Base-by-base conservation (phyloP, 2,329 filamentous ascomycete genomes). In the Myriosclerotinia scirpicola region DNA sequence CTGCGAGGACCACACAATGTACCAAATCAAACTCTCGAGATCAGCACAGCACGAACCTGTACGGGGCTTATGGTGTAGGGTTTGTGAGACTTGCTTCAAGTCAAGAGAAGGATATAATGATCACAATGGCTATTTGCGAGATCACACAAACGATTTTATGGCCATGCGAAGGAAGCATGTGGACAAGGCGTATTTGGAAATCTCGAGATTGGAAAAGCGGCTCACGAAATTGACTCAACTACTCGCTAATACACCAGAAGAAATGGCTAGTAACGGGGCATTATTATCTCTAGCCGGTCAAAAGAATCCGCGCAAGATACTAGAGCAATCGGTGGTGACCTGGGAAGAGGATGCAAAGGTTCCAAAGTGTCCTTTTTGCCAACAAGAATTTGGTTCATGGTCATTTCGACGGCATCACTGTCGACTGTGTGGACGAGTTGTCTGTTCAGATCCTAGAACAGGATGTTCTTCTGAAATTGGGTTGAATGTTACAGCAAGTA, bases 1-100 rank as follows among this genome's bases (percentile, higher is more conserved):
- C 76, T 99, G 95, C 78, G 95, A 98, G 75, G 91, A 94, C 73
- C 95, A 99, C 77, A 98, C 95, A 63, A 97, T 99, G 93, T 99
- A 98, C 76, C 94, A 99, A 80, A 98, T 98, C 91, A 97, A 96
- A 81, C 83, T 99, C 14, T 97, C 93, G 11, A 84, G 93, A 65
- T 90, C 93, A 40, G 95, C 95, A 5, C 85, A 89, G 67, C 92
- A 97, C 78, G 95, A 99, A 70, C 94, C 95, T 0, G 87, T 95
- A 1, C 83, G 94, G 69, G 95, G 95, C 9, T 86, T 92, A 72
- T 99, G 95, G 95, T 96, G 92, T 73, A 82, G 95, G 62, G 94
- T 98, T 2, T 99, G 95, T 76, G 95, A 99, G 80, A 98, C 95
- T n/a, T 99, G 95, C 79, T 99, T 95, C 80, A 98, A 97, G 80